phyloP scores from a whole-genome alignment of 257 asterid genomes.

The Nicotiana otophora region DNA sequence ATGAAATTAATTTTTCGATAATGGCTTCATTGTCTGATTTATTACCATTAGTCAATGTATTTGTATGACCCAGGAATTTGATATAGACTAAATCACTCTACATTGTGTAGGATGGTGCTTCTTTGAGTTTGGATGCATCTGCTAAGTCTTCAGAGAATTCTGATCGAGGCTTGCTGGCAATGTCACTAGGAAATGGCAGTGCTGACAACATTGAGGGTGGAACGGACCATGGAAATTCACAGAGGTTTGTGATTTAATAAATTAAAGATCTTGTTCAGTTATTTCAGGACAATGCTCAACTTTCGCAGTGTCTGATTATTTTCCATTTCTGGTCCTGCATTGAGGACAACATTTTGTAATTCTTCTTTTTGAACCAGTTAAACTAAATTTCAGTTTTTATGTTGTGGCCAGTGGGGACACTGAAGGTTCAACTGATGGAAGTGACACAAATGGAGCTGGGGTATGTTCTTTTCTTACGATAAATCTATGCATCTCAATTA shows the following conservation, averaged over 20 bases:
- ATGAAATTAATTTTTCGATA: background rate
- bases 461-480: slow-evolving; percentile 29
- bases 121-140: slow-evolving; percentile 56
- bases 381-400: slow-evolving; percentile 14
- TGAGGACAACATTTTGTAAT: background rate
- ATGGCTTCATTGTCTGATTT: background rate
- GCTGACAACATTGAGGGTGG: slow-evolving; percentile 52
- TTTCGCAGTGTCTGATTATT: background rate
- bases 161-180: slow-evolving; percentile 64
- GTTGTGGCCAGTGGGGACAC: slow-evolving; percentile 55
- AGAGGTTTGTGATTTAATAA: slow-evolving; percentile 52
- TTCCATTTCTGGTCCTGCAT: background rate
- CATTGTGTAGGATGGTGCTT: slow-evolving; percentile 53
- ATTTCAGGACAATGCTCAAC: background rate
- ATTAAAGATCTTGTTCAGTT: background rate
- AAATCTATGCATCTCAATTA: background rate
- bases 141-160: slow-evolving; percentile 52
- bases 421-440: slow-evolving; percentile 83
- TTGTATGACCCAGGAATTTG: background rate
- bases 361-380: background rate
- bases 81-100: background rate
- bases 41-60: background rate
- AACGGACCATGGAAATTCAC: slow-evolving; percentile 47
- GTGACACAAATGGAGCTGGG: slow-evolving; percentile 55
- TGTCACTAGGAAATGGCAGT: slow-evolving; percentile 73